Evolutionary conservation across 352 stramenopile genomes (phyloP).

Genomic region (Blastocystis sp.): DNA sequence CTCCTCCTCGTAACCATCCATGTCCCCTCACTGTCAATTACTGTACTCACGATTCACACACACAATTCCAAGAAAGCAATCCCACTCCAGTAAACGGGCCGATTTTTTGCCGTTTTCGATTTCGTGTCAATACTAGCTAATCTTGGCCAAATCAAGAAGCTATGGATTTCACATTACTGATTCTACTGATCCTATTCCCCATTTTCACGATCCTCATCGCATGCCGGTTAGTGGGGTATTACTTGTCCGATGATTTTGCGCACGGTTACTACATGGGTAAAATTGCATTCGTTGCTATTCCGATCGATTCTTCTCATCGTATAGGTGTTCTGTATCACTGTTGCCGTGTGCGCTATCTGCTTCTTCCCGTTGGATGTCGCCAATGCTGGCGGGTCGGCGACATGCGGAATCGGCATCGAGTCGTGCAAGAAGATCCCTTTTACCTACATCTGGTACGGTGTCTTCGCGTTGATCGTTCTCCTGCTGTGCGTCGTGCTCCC

Average conservation of each 20-base stretch:
- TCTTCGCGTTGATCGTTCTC: conserved; percentile 65
- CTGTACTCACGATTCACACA: too few relatives aligned
- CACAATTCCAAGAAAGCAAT: too few relatives aligned
- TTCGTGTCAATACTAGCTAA: conserved; percentile 39
- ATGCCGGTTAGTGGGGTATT: conserved; percentile 57
- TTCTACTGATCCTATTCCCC: conserved; percentile 65
- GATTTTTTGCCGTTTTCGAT: neutral
- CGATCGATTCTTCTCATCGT: too few relatives aligned
- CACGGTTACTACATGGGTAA: conserved; percentile 51
- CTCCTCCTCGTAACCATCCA: too few relatives aligned
- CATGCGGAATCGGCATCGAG: neutral
- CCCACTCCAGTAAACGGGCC: neutral
- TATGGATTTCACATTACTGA: conserved; percentile 61
- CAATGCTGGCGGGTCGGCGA: conserved; percentile 38
- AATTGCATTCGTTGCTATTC: conserved; percentile 34
- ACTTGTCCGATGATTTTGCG: conserved; percentile 62
- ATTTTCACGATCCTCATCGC: conserved; percentile 59
- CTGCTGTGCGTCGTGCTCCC: conserved; percentile 38
- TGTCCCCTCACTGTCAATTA: too few relatives aligned
- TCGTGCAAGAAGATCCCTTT: conserved; percentile 42
- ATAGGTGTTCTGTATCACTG: conserved; percentile 59
- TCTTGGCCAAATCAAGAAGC: conserved; percentile 28
- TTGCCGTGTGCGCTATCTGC: conserved; percentile 50
- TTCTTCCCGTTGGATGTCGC: conserved; percentile 68
- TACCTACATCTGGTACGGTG: conserved; percentile 54